These are phyloP conservation scores for Podospora tetraspora DNA, from an alignment of 495 filamentous ascomycete genomes.

Conservation along the genomic window DNA sequence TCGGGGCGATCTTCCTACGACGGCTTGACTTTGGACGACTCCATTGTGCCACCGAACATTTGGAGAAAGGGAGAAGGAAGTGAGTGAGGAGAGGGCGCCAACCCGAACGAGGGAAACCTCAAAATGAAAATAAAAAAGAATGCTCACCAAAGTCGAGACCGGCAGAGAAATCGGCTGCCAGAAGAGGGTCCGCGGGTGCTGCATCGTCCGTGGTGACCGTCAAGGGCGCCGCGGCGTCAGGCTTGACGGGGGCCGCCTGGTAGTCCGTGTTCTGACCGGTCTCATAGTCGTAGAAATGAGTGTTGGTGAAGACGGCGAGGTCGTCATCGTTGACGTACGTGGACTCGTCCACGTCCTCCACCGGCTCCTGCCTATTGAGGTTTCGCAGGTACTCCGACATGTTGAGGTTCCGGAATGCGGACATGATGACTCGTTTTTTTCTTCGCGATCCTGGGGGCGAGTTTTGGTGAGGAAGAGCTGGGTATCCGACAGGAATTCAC, in stretches of 20 bases:
- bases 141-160: conserved; percentile 22
- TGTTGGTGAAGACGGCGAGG: conserved; percentile 80
- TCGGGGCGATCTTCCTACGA: neutral
- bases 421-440: conserved; percentile 44
- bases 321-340: conserved; percentile 52
- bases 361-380: conserved; percentile 70
- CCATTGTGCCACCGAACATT: neutral
- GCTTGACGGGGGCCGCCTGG: conserved; percentile 33
- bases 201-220: conserved; percentile 34
- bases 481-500: conserved; percentile 2
- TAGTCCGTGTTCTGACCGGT: conserved; percentile 36
- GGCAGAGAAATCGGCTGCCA: conserved; percentile 34
- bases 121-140: neutral
- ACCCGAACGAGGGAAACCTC: neutral
- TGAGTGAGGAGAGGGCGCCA: neutral
- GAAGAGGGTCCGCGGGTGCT: conserved; percentile 28
- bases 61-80: neutral
- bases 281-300: conserved; percentile 91
- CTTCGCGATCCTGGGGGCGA: neutral
- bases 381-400: conserved; percentile 85
- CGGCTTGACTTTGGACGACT: neutral
- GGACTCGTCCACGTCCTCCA: conserved; percentile 57
- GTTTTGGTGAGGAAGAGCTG: neutral
- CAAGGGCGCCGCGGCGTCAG: conserved; percentile 27
- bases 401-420: conserved; percentile 65